These are phyloP conservation scores for Talaromyces sp. DNA, from an alignment of 2,329 filamentous ascomycete species.

Conservation along the genomic window DNA sequence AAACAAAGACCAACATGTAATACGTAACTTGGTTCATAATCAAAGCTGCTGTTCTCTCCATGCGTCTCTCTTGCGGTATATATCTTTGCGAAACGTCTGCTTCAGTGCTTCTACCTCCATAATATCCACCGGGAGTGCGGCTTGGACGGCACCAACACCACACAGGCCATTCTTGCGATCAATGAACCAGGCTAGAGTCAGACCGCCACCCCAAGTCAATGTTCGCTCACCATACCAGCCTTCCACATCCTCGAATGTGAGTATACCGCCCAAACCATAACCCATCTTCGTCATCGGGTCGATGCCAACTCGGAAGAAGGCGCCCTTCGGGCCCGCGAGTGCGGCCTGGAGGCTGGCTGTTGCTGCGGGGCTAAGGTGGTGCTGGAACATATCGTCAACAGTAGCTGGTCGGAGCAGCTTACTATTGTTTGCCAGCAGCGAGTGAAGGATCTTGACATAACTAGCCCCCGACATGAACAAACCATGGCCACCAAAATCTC, in stretches of 20 bases:
- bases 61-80: slow-evolving; percentile 35
- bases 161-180: slow-evolving; percentile 45
- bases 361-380: slow-evolving; percentile 23
- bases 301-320: slow-evolving; percentile 33
- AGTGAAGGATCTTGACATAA: slow-evolving; percentile 26
- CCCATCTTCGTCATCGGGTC: slow-evolving; percentile 28
- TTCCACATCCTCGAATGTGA: slow-evolving; percentile 37
- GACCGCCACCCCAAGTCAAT: slow-evolving; percentile 43
- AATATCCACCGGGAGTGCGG: slow-evolving; percentile 30
- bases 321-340: slow-evolving; percentile 26
- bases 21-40: too few species aligned
- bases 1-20: too few species aligned
- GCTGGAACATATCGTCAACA: slow-evolving; percentile 23
- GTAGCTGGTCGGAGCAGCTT: slow-evolving; percentile 22
- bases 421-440: slow-evolving; percentile 24
- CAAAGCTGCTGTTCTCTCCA: slow-evolving; percentile 22
- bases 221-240: slow-evolving; percentile 42
- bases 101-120: slow-evolving; percentile 28
- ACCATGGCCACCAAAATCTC: slow-evolving; percentile 43
- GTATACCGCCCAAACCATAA: slow-evolving; percentile 37
- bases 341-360: slow-evolving; percentile 20
- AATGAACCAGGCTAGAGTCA: slow-evolving; percentile 46
- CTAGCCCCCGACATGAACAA: slow-evolving; percentile 28
- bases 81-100: slow-evolving; percentile 38
- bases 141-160: slow-evolving; percentile 37